phyloP scores from a whole-genome alignment of 2,329 filamentous ascomycete species.

The Calonectria multiphialidica region DNA sequence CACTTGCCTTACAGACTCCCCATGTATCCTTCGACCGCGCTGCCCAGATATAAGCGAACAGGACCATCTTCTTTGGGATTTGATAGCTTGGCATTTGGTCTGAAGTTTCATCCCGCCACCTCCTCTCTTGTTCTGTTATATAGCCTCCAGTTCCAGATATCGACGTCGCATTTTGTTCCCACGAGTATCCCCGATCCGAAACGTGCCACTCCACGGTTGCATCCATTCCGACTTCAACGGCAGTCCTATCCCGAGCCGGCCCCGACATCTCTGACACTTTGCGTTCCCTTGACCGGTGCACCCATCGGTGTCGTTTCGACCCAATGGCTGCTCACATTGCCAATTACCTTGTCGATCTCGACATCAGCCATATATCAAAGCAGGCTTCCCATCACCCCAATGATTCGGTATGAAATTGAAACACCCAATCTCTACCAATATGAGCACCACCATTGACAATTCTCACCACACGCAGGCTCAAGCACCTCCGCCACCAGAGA shows the following conservation, averaged over 20 bases:
- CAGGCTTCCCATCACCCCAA: slow-evolving; percentile 58
- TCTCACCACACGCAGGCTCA: slow-evolving; percentile 33
- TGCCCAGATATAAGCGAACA: slow-evolving; percentile 37
- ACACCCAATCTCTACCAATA: slow-evolving; percentile 16
- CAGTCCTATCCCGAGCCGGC: slow-evolving; percentile 35
- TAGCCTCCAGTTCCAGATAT: slow-evolving; percentile 40
- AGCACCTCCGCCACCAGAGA: slow-evolving; percentile 53
- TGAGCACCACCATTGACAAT: slow-evolving; percentile 31
- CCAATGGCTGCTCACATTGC: slow-evolving; percentile 74
- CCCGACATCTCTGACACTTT: slow-evolving; percentile 43
- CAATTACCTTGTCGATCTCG: slow-evolving; percentile 66
- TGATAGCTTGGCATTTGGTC: slow-evolving; percentile 38
- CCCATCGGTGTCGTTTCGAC: slow-evolving; percentile 38
- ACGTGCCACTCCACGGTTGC: slow-evolving; percentile 39
- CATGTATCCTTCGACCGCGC: slow-evolving; percentile 29
- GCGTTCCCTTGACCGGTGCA: slow-evolving; percentile 32
- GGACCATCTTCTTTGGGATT: slow-evolving; percentile 31
- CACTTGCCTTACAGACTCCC: slow-evolving; percentile 17
- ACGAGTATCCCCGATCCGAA: slow-evolving; percentile 40
- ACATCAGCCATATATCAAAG: slow-evolving; percentile 65
- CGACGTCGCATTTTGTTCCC: slow-evolving; percentile 32
- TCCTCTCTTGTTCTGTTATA: slow-evolving; percentile 43
- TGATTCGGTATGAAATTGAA: slow-evolving; percentile 55
- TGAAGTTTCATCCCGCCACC: slow-evolving; percentile 40
- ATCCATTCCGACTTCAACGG: slow-evolving; percentile 35